These are phyloP conservation scores for Kitagawia praeruptora DNA, from an alignment of 129 eudicot species.

Conservation along the genomic window DNA sequence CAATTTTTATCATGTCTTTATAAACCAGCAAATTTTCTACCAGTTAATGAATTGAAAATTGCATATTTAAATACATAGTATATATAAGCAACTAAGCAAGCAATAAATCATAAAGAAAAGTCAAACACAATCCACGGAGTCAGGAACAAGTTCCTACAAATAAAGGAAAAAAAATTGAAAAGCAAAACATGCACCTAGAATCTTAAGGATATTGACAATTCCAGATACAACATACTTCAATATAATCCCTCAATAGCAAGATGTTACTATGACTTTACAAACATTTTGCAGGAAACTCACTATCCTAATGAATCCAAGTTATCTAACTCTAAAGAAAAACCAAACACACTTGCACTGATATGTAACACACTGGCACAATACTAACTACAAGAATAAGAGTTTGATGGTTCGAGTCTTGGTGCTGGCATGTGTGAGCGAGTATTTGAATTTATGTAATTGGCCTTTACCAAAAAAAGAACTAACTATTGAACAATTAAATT, in stretches of 20 bases:
- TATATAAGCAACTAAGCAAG: background rate
- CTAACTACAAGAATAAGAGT: background rate
- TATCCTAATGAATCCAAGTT: background rate
- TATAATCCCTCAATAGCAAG: background rate
- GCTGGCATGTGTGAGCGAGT: too few species aligned
- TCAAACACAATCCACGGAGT: background rate
- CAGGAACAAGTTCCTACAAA: background rate
- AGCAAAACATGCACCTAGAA: background rate
- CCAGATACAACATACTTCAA: background rate
- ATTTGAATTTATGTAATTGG: too few species aligned
- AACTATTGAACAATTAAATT: too few species aligned
- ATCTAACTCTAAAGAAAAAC: background rate
- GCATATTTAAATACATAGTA: background rate
- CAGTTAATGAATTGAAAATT: background rate
- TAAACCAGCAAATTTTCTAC: constrained; percentile 86
- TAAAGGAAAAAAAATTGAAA: background rate
- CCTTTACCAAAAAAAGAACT: too few species aligned
- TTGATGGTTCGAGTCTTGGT: too few species aligned
- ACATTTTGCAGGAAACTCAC: background rate
- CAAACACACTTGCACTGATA: background rate
- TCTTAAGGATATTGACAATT: background rate
- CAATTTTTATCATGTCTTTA: too few species aligned
- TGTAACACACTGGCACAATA: background rate
- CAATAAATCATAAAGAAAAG: background rate
- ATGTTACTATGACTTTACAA: background rate